These are phyloP conservation scores for Rhodotorula mucilaginosa DNA, from an alignment of 1,284 basidiomycete genomes.

Conservation along the genomic window DNA sequence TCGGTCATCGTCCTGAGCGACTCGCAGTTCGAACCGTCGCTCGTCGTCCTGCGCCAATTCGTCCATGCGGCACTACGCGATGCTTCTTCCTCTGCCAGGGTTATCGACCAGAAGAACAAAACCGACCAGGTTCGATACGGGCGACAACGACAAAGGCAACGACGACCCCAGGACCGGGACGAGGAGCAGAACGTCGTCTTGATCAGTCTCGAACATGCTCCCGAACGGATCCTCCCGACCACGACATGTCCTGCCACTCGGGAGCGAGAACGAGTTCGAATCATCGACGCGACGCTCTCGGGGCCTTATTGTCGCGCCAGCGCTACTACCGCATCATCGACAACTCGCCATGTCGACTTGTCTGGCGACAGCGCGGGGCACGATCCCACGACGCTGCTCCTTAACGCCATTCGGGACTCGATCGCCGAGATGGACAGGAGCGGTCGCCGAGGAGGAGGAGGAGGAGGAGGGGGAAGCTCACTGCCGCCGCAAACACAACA, in stretches of 20 bases:
- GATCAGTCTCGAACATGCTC: slow-evolving; percentile 13
- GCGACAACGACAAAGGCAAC: not conserved
- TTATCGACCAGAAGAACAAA: no score
- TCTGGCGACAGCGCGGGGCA: no score
- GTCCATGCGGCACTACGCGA: slow-evolving; percentile 21
- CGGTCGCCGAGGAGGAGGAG: no score
- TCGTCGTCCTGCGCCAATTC: slow-evolving; percentile 28
- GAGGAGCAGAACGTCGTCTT: slow-evolving; percentile 16
- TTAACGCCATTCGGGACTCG: not conserved
- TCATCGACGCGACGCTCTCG: slow-evolving; percentile 20
- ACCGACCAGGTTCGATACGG: no score
- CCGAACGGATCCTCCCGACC: slow-evolving; percentile 7
- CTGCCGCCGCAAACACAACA: no score
- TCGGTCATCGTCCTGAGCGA: slow-evolving; percentile 37
- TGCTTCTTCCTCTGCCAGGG: not conserved
- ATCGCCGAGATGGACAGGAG: no score
- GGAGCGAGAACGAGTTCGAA: not conserved
- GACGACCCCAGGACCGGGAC: not conserved
- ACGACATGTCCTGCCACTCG: not conserved
- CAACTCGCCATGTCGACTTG: no score
- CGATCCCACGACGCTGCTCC: not conserved
- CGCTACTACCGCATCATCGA: not conserved
- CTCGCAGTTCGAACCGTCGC: slow-evolving; percentile 35
- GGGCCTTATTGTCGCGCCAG: not conserved
- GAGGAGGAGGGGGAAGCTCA: no score